Conservation (phyloP, 2,329 filamentous ascomycete genomes). For the Pseudogymnoascus sp. region DNA sequence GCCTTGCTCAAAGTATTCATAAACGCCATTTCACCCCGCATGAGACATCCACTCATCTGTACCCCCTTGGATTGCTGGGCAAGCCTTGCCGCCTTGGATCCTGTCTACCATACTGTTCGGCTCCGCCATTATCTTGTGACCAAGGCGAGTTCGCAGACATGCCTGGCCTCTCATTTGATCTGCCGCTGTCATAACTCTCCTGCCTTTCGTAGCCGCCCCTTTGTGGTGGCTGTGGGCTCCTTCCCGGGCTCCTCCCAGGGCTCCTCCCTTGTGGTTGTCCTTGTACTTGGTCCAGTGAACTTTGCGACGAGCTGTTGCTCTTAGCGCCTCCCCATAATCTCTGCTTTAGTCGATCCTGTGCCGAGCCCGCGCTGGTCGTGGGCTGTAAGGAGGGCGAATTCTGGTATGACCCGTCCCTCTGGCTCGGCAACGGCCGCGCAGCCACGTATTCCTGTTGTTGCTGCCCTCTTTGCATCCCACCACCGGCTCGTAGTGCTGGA, state of each 20-base stretch:
- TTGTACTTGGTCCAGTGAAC: neutral
- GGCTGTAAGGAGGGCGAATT: slow-evolving; percentile 28
- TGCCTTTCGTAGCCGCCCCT: neutral
- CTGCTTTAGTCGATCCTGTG: slow-evolving; percentile 77
- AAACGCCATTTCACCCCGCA: neutral
- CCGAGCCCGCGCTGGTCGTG: slow-evolving; percentile 42
- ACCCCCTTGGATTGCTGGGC: neutral
- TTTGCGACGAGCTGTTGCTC: slow-evolving; percentile 6
- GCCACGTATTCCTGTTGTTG: slow-evolving; percentile 24
- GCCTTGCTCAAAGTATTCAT: slow-evolving; percentile 2
- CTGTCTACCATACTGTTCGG: neutral
- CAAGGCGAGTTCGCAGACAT: neutral
- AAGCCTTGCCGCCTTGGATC: slow-evolving; percentile 3
- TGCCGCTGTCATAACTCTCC: neutral
- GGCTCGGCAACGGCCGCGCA: slow-evolving; percentile 61
- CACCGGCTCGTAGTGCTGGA: slow-evolving; percentile 22
- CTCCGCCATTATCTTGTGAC: neutral
- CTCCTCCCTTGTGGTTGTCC: neutral
- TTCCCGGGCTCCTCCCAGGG: neutral
- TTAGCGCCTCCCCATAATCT: slow-evolving; percentile 54
- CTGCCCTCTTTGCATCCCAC: slow-evolving; percentile 21
- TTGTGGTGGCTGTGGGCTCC: neutral
- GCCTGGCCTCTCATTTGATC: neutral
- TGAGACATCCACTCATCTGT: neutral
- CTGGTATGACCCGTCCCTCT: slow-evolving; percentile 70